Percentiles rank a stretch among this genome's conserved stretches.
phyloP scores from a whole-genome alignment of 2,329 filamentous ascomycete species.

The Apiospora marii region DNA sequence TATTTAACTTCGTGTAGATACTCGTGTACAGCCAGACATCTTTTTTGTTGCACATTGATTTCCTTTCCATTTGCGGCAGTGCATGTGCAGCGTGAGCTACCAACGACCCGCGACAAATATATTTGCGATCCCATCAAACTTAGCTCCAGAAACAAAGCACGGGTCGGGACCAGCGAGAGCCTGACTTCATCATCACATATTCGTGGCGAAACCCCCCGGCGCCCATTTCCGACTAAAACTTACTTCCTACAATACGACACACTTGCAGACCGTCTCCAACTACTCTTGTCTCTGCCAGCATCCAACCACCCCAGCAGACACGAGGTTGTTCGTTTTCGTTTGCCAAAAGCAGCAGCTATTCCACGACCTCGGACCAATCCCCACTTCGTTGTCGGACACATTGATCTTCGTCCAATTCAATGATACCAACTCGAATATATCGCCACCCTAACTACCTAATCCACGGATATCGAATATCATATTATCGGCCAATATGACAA shows the following conservation, averaged over 20 bases:
- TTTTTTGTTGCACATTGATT: not conserved
- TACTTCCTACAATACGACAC: not conserved
- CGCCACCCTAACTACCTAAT: not conserved
- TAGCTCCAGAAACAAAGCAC: not conserved
- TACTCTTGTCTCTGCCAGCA: not conserved
- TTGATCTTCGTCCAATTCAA: constrained; percentile 11
- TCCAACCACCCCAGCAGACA: not conserved
- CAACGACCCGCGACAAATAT: not conserved
- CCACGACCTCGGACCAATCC: not conserved
- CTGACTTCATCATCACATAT: constrained; percentile 8
- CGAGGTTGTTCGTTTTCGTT: not conserved
- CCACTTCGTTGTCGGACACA: not conserved
- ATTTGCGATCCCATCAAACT: not conserved
- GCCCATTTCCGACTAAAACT: not conserved
- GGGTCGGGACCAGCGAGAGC: not conserved
- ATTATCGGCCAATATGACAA: constrained; percentile 19
- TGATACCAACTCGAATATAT: constrained; percentile 19
- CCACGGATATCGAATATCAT: constrained; percentile 1
- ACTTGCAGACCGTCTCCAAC: not conserved
- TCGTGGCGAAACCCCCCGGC: not conserved
- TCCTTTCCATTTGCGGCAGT: not conserved
- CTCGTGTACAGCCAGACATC: not conserved
- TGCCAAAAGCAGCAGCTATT: not conserved
- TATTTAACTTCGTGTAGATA: constrained; percentile 9
- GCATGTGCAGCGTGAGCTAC: not conserved